phyloP scores from a whole-genome alignment of 1,284 basidiomycete species.

The Sanghuangporus weigelae region DNA sequence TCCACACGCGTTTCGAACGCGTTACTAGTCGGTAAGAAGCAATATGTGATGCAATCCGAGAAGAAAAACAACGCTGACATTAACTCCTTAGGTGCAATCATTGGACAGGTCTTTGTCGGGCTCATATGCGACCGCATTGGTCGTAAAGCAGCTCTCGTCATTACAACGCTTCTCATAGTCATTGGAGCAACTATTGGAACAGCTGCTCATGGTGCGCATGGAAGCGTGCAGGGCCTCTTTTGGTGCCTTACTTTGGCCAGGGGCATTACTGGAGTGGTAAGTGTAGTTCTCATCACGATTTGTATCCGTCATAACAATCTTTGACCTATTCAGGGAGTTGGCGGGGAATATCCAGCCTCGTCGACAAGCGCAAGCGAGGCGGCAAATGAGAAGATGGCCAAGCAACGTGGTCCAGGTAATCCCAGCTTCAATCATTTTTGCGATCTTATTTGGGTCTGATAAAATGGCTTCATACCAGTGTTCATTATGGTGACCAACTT shows the following conservation, averaged over 20 bases:
- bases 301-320: background rate
- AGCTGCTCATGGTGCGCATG: slow-evolving; percentile 60
- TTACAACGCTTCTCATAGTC: slow-evolving; percentile 67
- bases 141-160: slow-evolving; percentile 64
- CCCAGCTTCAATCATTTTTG: slow-evolving; percentile 1
- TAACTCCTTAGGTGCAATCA: slow-evolving; percentile 45
- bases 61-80: slow-evolving; percentile 4
- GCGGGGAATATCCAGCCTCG: slow-evolving; percentile 76
- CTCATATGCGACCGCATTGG: slow-evolving; percentile 69
- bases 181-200: slow-evolving; percentile 69
- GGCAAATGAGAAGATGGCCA: slow-evolving; percentile 64
- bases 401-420: slow-evolving; percentile 56
- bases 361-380: slow-evolving; percentile 65
- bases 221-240: slow-evolving; percentile 57
- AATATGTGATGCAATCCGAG: background rate
- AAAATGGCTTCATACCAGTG: slow-evolving; percentile 29
- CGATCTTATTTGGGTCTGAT: background rate
- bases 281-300: slow-evolving; percentile 20
- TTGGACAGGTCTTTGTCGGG: slow-evolving; percentile 67
- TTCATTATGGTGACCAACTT: slow-evolving; percentile 78
- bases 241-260: slow-evolving; percentile 76
- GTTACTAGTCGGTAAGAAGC: slow-evolving; percentile 57
- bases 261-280: slow-evolving; percentile 66
- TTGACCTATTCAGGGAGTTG: slow-evolving; percentile 45
- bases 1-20: slow-evolving; percentile 73